Conservation (phyloP, 2,329 filamentous ascomycete species). For the Neurospora crassa region DNA sequence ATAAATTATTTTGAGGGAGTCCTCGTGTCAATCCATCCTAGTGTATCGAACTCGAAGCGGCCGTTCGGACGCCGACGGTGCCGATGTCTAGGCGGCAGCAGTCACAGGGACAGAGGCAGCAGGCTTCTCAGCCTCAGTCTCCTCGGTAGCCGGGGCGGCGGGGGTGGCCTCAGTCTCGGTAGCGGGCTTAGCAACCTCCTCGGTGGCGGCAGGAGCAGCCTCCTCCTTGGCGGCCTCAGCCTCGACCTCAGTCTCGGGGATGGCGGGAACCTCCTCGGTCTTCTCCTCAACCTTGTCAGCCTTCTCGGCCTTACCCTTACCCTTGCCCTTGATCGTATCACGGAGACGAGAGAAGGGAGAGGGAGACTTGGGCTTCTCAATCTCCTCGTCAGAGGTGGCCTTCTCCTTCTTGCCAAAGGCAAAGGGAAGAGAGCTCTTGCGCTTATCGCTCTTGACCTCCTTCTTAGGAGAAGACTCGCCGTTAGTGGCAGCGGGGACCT, state of each 20-base stretch:
- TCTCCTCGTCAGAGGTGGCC: conserved; percentile 49
- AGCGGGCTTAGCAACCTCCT: conserved; percentile 25
- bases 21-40: conserved; percentile 13
- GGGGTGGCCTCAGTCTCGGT: conserved; percentile 19
- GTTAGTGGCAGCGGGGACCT: conserved; percentile 33
- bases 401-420: conserved; percentile 71
- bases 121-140: conserved; percentile 27
- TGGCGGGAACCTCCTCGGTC: conserved; percentile 31
- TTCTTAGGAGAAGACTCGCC: conserved; percentile 43
- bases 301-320: conserved; percentile 22
- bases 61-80: conserved; percentile 5
- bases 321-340: conserved; percentile 42
- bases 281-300: conserved; percentile 32
- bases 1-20: conserved; percentile 16
- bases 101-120: conserved; percentile 37
- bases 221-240: conserved; percentile 7
- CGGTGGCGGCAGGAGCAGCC: conserved; percentile 17
- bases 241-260: conserved; percentile 26
- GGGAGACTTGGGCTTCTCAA: conserved; percentile 45
- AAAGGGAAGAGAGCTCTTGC: conserved; percentile 68
- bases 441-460: conserved; percentile 65
- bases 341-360: conserved; percentile 51
- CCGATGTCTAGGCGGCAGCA: conserved; percentile 38
- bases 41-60: conserved; percentile 14
- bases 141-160: conserved; percentile 28